phyloP scores from a whole-genome alignment of 164 flowering plant species.

The Tetrastigma voinierianum region DNA sequence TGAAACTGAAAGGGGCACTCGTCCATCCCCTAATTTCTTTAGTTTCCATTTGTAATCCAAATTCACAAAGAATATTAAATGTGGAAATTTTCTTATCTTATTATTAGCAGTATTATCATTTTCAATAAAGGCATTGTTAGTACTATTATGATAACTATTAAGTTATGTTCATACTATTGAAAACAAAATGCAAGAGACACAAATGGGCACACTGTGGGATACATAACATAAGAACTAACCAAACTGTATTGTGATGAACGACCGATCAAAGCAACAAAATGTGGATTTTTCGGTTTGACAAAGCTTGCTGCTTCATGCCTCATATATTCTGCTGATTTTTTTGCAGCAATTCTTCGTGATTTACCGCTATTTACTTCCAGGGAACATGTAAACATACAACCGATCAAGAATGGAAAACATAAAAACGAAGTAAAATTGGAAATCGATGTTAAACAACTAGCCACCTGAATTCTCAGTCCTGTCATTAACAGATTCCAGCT shows the following conservation, averaged over 20 bases:
- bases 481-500: background rate
- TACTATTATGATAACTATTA: background rate
- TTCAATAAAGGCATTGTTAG: background rate
- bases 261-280: slow-evolving; percentile 3
- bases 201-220: background rate
- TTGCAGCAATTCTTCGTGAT: background rate
- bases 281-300: slow-evolving; percentile 1
- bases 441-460: slow-evolving; percentile 7
- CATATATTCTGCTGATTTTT: background rate
- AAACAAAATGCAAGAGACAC: background rate
- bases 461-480: background rate
- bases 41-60: background rate
- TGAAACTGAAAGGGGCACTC: background rate
- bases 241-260: background rate
- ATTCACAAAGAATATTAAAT: too few relatives aligned
- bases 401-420: background rate
- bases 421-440: background rate
- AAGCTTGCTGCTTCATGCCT: slow-evolving; percentile 6
- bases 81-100: too few relatives aligned
- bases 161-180: background rate
- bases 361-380: background rate
- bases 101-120: too few relatives aligned
- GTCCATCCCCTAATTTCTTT: background rate
- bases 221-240: slow-evolving; percentile 8
- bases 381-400: background rate